Percentiles rank a stretch among this genome's conserved stretches.
phyloP scores from a whole-genome alignment of 2,329 filamentous ascomycete species.

The Penicillium carneum region DNA sequence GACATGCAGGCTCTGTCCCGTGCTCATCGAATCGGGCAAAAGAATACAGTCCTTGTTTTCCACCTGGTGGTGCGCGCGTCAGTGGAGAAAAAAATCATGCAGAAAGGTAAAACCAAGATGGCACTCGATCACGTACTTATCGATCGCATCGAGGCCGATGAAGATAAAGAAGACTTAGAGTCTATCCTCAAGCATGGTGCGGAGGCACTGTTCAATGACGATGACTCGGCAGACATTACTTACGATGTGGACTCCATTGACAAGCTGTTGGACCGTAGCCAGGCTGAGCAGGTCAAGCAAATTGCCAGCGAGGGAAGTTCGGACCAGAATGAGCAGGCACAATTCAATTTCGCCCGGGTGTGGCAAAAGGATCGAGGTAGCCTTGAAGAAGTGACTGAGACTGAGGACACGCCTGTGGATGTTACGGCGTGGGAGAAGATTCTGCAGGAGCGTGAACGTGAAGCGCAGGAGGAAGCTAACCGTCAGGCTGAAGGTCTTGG shows the following conservation, averaged over 20 bases:
- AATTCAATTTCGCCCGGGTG: conserved; percentile 88
- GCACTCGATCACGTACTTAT: conserved; percentile 93
- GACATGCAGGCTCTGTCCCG: conserved; percentile 94
- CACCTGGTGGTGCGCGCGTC: conserved; percentile 89
- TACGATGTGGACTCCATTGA: conserved; percentile 87
- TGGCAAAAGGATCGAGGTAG: conserved; percentile 83
- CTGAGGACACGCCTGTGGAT: conserved; percentile 62
- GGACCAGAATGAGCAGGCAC: conserved; percentile 67
- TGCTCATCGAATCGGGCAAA: conserved; percentile 94
- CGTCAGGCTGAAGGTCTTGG: conserved; percentile 77
- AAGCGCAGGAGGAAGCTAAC: conserved; percentile 75
- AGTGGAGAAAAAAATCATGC: conserved; percentile 94
- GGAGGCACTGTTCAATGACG: conserved; percentile 81
- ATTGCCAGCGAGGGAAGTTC: conserved; percentile 44
- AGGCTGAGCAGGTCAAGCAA: conserved; percentile 76
- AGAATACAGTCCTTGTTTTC: conserved; percentile 93
- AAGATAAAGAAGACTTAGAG: conserved; percentile 81
- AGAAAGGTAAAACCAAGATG: conserved; percentile 95
- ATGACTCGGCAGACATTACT: conserved; percentile 72
- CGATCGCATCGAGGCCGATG: conserved; percentile 85
- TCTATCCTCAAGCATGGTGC: conserved; percentile 88
- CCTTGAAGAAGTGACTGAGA: conserved; percentile 66
- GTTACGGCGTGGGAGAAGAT: conserved; percentile 89
- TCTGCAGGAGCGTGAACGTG: conserved; percentile 78
- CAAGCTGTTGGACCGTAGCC: conserved; percentile 84